Base-by-base conservation (phyloP, 208 protist species). In the Borovskyia barvae region DNA sequence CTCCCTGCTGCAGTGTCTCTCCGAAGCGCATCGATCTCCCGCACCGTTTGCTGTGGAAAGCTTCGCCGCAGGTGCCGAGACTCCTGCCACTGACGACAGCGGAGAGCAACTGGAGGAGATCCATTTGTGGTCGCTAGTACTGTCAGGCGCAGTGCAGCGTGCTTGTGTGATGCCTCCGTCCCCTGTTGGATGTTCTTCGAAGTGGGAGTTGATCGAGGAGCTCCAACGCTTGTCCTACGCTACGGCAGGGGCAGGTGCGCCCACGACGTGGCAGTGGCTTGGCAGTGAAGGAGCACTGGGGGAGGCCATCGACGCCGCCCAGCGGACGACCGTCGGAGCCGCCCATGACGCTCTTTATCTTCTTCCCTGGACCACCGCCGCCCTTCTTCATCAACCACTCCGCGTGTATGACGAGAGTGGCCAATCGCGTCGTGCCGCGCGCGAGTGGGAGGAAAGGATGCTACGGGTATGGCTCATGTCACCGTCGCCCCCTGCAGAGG, bases 361-460 rank as follows among this genome's bases (percentile, higher is more conserved):
- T 11, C 61, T 95, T 30, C 89, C 89, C 33, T 95, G 84, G 82
- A 84, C 67, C 8, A 86, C 85, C 12, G 49, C 87, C 22, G 85
- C 81, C 7, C 37, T 60, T 14, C 77, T 74, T 28, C 75, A 77
- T 25, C 81, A 91, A 51, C 80, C 75, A 5, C 51, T 88, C 17
- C 76, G 85, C 15, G 47, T 95, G n/a, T 95, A 95, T 49, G 89
- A 95, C 62, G 89, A 95, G 60, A 82, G 85, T 47, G 75, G 76
- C 5, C 72, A 85, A 42, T 83, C 82, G 24, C 58, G 50, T 15
- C 25, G 60, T 29, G 75, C 72, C 0, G 77, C 77, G 3, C 49
- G 50, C 0, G 39, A 53, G 26, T 93, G 83, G 66, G 81, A 77
- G 42, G 50, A n/a, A n/a, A n/a, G 55, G 19, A 41, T 41, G 28